Conservation (phyloP, 2,329 filamentous ascomycete species). For the Neofusicoccum laricinum region DNA sequence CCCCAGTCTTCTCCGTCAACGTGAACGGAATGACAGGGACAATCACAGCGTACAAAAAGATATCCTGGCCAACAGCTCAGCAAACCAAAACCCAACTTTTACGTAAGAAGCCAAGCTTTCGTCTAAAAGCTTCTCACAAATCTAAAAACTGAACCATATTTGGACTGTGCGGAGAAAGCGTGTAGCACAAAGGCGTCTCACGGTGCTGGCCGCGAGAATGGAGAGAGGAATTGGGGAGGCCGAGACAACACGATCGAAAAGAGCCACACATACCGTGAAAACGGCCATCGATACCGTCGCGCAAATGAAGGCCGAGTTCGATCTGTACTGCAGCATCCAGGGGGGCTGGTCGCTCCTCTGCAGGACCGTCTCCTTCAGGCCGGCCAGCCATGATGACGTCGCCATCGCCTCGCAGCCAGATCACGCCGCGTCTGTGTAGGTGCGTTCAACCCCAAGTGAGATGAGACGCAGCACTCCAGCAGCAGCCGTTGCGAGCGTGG, state of each 20-base stretch:
- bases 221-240: background rate
- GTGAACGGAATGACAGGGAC: slow-evolving; percentile 72
- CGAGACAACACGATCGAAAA: background rate
- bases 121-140: background rate
- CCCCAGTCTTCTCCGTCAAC: slow-evolving; percentile 53
- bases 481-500: background rate
- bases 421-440: no score
- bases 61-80: slow-evolving; percentile 42
- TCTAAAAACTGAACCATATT: background rate
- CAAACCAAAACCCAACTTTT: background rate
- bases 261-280: slow-evolving; percentile 30
- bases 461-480: background rate
- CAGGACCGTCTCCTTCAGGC: background rate
- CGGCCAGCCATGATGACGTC: background rate
- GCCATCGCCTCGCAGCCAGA: background rate
- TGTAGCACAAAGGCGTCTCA: background rate
- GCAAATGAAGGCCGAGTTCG: slow-evolving; percentile 34
- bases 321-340: slow-evolving; percentile 30
- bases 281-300: slow-evolving; percentile 34
- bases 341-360: slow-evolving; percentile 23
- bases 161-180: background rate
- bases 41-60: slow-evolving; percentile 63
- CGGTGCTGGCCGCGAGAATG: background rate
- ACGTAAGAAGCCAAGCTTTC: slow-evolving; percentile 14
- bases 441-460: background rate